These are phyloP conservation scores for Poronia punctata DNA, from an alignment of 495 filamentous ascomycete species.

Conservation along the genomic window DNA sequence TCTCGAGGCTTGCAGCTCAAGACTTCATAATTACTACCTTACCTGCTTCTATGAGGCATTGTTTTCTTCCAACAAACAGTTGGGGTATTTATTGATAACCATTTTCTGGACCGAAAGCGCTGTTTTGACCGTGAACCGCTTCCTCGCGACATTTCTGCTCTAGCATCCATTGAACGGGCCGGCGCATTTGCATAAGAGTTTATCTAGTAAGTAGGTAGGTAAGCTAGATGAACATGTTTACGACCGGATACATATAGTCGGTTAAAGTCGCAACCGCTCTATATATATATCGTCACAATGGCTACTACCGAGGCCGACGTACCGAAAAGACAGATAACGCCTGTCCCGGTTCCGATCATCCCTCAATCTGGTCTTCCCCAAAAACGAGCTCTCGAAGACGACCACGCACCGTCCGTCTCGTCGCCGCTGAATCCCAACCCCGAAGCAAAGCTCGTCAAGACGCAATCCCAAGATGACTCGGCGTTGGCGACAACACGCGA, in stretches of 20 bases:
- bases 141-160: too few species aligned
- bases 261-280: background rate
- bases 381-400: slow-evolving; percentile 48
- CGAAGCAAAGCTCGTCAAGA: slow-evolving; percentile 23
- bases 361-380: slow-evolving; percentile 46
- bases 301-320: slow-evolving; percentile 28
- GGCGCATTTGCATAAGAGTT: too few species aligned
- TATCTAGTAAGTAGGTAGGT: too few species aligned
- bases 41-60: too few species aligned
- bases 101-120: too few species aligned
- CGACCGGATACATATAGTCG: background rate
- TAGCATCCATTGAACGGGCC: too few species aligned
- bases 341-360: slow-evolving; percentile 24
- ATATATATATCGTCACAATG: slow-evolving; percentile 19
- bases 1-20: too few species aligned
- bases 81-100: too few species aligned
- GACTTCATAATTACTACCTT: too few species aligned
- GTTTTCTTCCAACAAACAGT: too few species aligned
- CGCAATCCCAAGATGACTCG: slow-evolving; percentile 29
- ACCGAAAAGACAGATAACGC: slow-evolving; percentile 37
- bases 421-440: slow-evolving; percentile 58
- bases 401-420: slow-evolving; percentile 50
- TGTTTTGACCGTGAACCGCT: too few species aligned
- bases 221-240: slow-evolving; percentile 3
- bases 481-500: slow-evolving; percentile 36